Conservation (phyloP, 2,329 filamentous ascomycete genomes). For the Trichoderma sp. region DNA sequence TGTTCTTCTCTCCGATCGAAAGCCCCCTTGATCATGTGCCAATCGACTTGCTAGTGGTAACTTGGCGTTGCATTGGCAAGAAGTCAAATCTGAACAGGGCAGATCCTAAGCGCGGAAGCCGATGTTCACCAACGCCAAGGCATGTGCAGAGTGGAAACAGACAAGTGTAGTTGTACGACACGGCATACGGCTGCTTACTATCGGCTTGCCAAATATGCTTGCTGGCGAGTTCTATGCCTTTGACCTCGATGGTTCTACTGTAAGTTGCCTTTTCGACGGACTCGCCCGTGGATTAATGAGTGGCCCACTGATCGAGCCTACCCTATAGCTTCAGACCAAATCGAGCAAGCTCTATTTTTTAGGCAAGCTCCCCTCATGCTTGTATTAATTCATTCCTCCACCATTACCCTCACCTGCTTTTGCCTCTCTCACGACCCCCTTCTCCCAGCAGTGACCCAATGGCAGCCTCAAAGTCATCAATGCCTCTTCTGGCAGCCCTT, state of each 20-base stretch:
- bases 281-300: neutral
- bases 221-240: neutral
- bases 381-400: neutral
- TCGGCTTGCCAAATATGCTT: neutral
- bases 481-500: slow-evolving; percentile 29
- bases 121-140: neutral
- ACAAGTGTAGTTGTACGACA: neutral
- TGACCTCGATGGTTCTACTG: neutral
- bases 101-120: neutral
- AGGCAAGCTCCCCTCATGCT: neutral
- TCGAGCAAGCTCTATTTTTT: neutral
- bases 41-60: neutral
- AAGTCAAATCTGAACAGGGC: neutral
- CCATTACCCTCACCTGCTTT: neutral
- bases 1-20: neutral
- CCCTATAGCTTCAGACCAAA: neutral
- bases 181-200: neutral
- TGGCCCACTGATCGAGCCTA: neutral
- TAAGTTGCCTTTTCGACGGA: neutral
- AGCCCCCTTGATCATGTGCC: neutral
- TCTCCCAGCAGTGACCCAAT: neutral
- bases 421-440: neutral
- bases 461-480: slow-evolving; percentile 22
- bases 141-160: neutral
- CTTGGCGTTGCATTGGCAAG: neutral